Base-by-base conservation (phyloP, 2,329 filamentous ascomycete genomes). In the Scedosporium dehoogii region DNA sequence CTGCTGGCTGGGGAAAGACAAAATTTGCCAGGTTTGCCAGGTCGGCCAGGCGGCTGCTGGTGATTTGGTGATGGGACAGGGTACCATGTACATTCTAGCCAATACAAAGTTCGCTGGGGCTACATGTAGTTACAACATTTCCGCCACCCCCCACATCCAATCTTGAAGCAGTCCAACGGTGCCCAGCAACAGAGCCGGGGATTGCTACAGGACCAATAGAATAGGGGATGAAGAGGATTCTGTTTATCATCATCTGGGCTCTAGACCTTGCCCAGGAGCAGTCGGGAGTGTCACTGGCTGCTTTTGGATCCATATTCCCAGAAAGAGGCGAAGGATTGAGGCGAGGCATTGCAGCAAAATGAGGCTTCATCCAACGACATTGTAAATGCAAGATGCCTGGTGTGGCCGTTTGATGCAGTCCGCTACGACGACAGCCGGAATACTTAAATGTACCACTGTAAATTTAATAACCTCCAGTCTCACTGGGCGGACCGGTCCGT, bases 61-160 rank as follows among this genome's bases (percentile, higher is more conserved):
- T 42, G 42, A 38, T 44, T 55, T 55, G 51, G 51, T 55, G 51
- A 55, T 27, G 23, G 6, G 51, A 58, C 16, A 23, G n/a, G 60
- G 51, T 59, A 59, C 29, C 38, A 59, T 59, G 9, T 59, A 59
- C 57, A 21, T 42, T 42, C 25, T 18, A 14, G 23, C 29, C 27
- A 42, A 42, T 44, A 59, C 42, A 18, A 38, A 42, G 42, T 59
- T 46, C 4, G 57, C 57, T 2, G 57, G 14, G 38, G 27, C 4
- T 21, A 33, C 10, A 38, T 38, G 60, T 53, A 57, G 3, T 27
- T 9, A 14, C 41, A 16, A 57, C 58, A 41, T 25, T 12, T 7
- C 41, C n/a, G 38, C 60, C 60, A 46, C 48, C 60, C 60, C 60
- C 60, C 60, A 61, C 60, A 61, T 61, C 60, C 46, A 61, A 61